These are phyloP conservation scores for Eustoma russellianum DNA, from an alignment of 257 asterid species.

Conservation along the genomic window DNA sequence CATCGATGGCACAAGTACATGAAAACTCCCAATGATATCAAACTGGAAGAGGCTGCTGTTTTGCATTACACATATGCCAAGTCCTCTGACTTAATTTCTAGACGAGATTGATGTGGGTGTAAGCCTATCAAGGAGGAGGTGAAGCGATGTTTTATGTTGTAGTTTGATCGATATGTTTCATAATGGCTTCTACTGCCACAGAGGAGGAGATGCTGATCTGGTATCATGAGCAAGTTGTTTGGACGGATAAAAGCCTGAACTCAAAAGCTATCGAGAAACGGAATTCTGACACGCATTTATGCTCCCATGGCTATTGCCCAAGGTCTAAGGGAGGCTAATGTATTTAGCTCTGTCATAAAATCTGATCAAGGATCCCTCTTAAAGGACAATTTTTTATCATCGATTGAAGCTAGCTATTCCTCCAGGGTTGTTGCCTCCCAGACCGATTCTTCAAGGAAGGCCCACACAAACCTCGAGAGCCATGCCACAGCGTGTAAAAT, in stretches of 20 bases:
- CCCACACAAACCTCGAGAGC: slow-evolving; percentile 35
- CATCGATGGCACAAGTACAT: slow-evolving; percentile 71
- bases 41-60: slow-evolving; percentile 55
- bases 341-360: slow-evolving; percentile 54
- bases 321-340: slow-evolving; percentile 78
- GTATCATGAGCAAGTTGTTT: slow-evolving; percentile 91
- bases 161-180: slow-evolving; percentile 67
- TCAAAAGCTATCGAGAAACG: slow-evolving; percentile 86
- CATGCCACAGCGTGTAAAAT: slow-evolving; percentile 46
- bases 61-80: slow-evolving; percentile 57
- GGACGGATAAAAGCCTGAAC: slow-evolving; percentile 68
- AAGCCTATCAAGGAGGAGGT: slow-evolving; percentile 53
- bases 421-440: slow-evolving; percentile 38
- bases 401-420: slow-evolving; percentile 53
- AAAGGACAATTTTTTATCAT: slow-evolving; percentile 58
- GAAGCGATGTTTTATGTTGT: slow-evolving; percentile 60
- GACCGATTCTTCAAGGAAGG: slow-evolving; percentile 56
- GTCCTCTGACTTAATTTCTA: slow-evolving; percentile 57
- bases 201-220: slow-evolving; percentile 93
- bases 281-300: slow-evolving; percentile 76
- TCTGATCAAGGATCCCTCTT: slow-evolving; percentile 46
- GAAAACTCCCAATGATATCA: slow-evolving; percentile 65
- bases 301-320: slow-evolving; percentile 96
- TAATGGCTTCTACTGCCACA: slow-evolving; percentile 96
- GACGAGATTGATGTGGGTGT: slow-evolving; percentile 61